Base-by-base conservation (phyloP, 495 filamentous ascomycete species). In the Penicillium taxi region DNA sequence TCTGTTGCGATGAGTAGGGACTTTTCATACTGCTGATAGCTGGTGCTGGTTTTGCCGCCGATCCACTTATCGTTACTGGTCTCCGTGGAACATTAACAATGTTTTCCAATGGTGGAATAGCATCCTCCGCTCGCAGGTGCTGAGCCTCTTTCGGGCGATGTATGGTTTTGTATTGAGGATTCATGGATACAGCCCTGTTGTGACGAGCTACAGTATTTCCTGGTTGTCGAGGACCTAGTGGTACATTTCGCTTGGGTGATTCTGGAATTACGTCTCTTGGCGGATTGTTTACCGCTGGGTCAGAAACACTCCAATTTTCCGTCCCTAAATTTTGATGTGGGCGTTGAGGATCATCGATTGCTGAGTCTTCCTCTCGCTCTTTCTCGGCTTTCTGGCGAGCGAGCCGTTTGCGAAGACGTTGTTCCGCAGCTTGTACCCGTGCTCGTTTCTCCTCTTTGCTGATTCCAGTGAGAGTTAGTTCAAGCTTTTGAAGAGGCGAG, bases 361-460 rank as follows among this genome's bases (percentile, higher is more conserved):
- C 25, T 27, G 18, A 30, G 11, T 26, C 41, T 25, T 47, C 46
- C 20, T 34, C 46, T 42, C 45, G 51, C 34, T 41, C 53, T 31
- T 32, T 28, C 21, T 56, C 51, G 12, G 46, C 44, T 30, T 58
- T 58, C 24, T 59, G 48, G 19, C 58, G 55, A 16, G 60, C 63
- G 37, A 70, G 58, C 6, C 62, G 57, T 69, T 66, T 78, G 61
- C 51, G 73, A 59, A 53, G 43, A 42, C 66, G 67, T 33, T 69
- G 61, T 51, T 95, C 88, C 2, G 84, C 82, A 53, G 88, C 80
- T 58, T 86, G 72, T n/a, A 82, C 75, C 31, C 82, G 74, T 2
- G 84, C 83, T 40, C 84, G 73, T 53, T 86, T 94, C 52, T 94
- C 88, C 50, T 93, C 86, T 56, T 94, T 94, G 55, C 80, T 93